Base-by-base conservation (phyloP, 805 yeast genomes). In the Kockiozyma suomiensis region DNA sequence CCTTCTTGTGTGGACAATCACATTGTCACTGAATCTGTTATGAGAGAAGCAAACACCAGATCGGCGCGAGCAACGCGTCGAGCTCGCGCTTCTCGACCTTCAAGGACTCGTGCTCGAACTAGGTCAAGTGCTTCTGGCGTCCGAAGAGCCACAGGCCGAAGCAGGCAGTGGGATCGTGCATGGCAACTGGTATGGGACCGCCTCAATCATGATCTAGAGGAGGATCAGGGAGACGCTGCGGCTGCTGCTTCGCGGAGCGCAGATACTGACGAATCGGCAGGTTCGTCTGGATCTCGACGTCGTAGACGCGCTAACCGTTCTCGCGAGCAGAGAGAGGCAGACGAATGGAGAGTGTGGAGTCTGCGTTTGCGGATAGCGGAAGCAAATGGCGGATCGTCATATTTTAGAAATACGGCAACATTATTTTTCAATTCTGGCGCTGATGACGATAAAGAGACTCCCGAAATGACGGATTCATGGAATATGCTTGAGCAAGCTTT, bases 381-480 rank as follows among this genome's bases (percentile, higher is more conserved):
- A 25, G 54, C 65, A 8, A 54, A 51, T 12, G 60, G 67, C 2
- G 57, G 59, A 2, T 32, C 62, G 1, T 41, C 65, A 1, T 52
- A 48, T 35, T 60, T 56, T 26, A 40, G 67, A 13, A 61, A 25
- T 26, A 59, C 66, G n/a, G 60, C 64, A 12, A 28, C 59, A n/a
- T 15, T 60, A 35, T 51, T 62, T 33, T 33, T 56, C 46, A 40
- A 40, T 12, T 28, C 33, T 25, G 37, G 41, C 15, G 42, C 58
- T n/a, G 41, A 50, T 17, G 52, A 50, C 10, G 52, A n/a, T 19
- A 51, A 46, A 13, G 63, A 59, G 41, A 53, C 68, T 12, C 64
- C 66, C 6, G 73, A 69, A 23, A 71, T 69, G 56, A 52, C 46
- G 4, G 67, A 68, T 47, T 72, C 74, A 2, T 72, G 74, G 74